These are phyloP conservation scores for Pseudocercospora macadamiae DNA, from an alignment of 2,329 filamentous ascomycete genomes.

Conservation along the genomic window DNA sequence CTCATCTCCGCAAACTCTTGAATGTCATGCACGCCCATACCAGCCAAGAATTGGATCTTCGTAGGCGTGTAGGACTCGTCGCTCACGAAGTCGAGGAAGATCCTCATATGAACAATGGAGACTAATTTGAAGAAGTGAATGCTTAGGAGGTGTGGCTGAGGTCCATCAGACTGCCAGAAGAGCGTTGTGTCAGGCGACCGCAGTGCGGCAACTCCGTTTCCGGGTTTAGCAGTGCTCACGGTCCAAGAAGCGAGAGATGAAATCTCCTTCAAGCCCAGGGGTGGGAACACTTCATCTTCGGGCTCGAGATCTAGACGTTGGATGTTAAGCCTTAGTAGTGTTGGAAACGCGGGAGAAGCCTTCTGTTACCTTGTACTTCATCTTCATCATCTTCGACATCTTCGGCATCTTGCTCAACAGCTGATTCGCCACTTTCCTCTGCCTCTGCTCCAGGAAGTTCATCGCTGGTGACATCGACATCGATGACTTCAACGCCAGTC, in stretches of 20 bases:
- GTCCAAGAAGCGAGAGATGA: constrained; percentile 82
- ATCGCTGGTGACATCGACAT: constrained; percentile 22
- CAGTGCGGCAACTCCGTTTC: constrained; percentile 75
- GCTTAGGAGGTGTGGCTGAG: constrained; percentile 79
- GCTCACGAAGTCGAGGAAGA: constrained; percentile 86
- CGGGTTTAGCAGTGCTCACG: constrained; percentile 79
- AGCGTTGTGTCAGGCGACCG: constrained; percentile 71
- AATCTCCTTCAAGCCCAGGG: constrained; percentile 71
- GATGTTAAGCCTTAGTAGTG: constrained; percentile 5
- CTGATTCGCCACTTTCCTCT: constrained; percentile 14
- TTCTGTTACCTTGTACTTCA: constrained; percentile 17
- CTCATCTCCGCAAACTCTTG: constrained; percentile 83
- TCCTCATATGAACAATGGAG: constrained; percentile 74
- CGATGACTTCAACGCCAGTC: constrained; percentile 15
- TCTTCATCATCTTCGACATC: constrained; percentile 25
- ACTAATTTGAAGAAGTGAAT: constrained; percentile 86
- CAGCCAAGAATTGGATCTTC: constrained; percentile 84
- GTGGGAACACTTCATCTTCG: constrained; percentile 50
- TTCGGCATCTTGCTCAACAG: constrained; percentile 31
- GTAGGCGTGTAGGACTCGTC: constrained; percentile 98
- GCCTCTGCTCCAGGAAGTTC: constrained; percentile 16
- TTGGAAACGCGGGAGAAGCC: not conserved
- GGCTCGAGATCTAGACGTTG: constrained; percentile 20
- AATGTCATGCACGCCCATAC: constrained; percentile 88
- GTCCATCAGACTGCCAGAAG: constrained; percentile 87